Evolutionary conservation across 805 yeast species (phyloP).

Genomic region (Monosporozyma yasuniensis): DNA sequence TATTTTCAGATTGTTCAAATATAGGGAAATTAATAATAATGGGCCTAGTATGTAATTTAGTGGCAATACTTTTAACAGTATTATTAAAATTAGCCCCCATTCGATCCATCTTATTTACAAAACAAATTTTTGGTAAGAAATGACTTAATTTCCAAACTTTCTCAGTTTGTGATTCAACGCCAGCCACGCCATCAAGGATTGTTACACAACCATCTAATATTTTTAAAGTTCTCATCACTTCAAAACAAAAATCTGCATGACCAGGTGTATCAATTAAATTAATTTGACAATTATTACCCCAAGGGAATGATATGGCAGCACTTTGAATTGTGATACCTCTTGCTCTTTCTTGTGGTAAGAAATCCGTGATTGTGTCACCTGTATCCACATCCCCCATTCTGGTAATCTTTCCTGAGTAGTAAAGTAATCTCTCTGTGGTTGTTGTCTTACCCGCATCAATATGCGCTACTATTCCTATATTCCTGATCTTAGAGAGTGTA

Average conservation of each 20-base stretch:
- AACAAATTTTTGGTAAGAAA: conserved; percentile 69
- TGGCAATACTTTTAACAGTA: conserved; percentile 75
- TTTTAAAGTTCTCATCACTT: conserved; percentile 79
- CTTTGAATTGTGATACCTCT: conserved; percentile 95
- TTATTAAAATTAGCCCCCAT: conserved; percentile 92
- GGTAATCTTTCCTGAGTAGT: conserved; percentile 69
- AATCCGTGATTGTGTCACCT: conserved; percentile 95
- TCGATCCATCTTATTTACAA: conserved; percentile 91
- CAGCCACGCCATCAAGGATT: conserved; percentile 90
- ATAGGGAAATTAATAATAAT: conserved; percentile 72
- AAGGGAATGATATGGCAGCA: conserved; percentile 87
- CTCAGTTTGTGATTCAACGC: conserved; percentile 97
- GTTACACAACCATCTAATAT: conserved; percentile 94
- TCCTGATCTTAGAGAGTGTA: conserved; percentile 40
- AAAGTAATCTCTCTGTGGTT: conserved; percentile 93
- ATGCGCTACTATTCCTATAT: conserved; percentile 96
- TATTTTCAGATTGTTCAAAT: conserved; percentile 37
- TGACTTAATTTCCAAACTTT: conserved; percentile 90
- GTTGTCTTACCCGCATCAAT: conserved; percentile 99
- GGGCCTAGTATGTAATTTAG: conserved; percentile 64
- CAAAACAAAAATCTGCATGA: conserved; percentile 95
- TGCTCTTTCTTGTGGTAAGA: conserved; percentile 76
- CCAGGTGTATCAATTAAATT: conserved; percentile 97
- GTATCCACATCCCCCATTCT: conserved; percentile 90
- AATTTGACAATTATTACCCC: conserved; percentile 58